These are phyloP conservation scores for Exophiala viscosa DNA, from an alignment of 2,329 filamentous ascomycete genomes.

Conservation along the genomic window DNA sequence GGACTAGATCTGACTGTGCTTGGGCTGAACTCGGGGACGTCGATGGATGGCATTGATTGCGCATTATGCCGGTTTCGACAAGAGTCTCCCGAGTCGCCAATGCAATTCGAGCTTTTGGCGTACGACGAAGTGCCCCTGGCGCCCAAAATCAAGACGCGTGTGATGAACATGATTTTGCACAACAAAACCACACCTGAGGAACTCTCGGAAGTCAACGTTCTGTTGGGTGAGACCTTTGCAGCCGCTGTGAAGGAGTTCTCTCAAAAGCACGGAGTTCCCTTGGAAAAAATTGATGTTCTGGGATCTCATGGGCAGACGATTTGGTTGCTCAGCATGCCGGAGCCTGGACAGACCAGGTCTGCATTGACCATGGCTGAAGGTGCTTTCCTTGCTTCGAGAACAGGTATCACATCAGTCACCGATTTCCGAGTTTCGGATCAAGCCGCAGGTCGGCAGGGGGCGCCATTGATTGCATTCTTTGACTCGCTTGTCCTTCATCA, in stretches of 20 bases:
- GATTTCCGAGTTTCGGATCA: conserved; percentile 58
- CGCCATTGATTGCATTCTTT: conserved; percentile 57
- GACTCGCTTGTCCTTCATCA: conserved; percentile 56
- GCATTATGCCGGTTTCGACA: conserved; percentile 57
- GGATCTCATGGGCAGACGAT: conserved; percentile 60
- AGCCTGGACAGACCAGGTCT: conserved; percentile 44
- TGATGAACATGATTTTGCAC: conserved; percentile 56
- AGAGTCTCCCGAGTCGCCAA: conserved; percentile 47
- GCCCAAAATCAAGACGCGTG: conserved; percentile 52
- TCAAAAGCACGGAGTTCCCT: conserved; percentile 41
- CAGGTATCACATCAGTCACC: conserved; percentile 57
- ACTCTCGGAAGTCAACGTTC: conserved; percentile 55
- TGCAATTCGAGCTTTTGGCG: conserved; percentile 57
- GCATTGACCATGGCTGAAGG: conserved; percentile 58
- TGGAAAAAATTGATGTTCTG: conserved; percentile 51
- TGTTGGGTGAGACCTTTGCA: conserved; percentile 56
- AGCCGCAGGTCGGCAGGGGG: conserved; percentile 54
- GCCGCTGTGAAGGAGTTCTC: conserved; percentile 51
- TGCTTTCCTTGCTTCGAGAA: conserved; percentile 51
- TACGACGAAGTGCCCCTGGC: conserved; percentile 58
- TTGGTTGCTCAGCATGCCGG: conserved; percentile 55
- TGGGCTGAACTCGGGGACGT: conserved; percentile 53
- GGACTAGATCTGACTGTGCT: conserved; percentile 52
- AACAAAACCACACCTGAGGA: conserved; percentile 53
- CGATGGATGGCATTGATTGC: conserved; percentile 58